A percentile compares a stretch with the other conserved stretches of the same genome.
phyloP scores from a whole-genome alignment of 352 stramenopile genomes.

The Pythium phragmiticola region DNA sequence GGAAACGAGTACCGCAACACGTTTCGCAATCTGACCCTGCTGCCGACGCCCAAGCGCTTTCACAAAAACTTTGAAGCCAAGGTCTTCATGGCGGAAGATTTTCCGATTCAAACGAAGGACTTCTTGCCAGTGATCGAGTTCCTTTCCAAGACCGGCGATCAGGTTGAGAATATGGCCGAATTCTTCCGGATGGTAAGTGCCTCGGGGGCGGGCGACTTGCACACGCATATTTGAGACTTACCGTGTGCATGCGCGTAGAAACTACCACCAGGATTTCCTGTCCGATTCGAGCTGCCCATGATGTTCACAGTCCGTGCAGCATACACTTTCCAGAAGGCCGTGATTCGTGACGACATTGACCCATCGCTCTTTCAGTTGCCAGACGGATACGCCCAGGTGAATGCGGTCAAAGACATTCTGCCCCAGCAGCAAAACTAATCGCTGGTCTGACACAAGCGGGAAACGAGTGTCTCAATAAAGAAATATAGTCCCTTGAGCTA shows the following conservation, averaged over 20 bases:
- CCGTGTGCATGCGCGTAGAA: slow-evolving; percentile 34
- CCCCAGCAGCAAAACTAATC: slow-evolving; percentile 10
- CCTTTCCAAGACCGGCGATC: slow-evolving; percentile 68
- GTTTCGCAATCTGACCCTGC: slow-evolving; percentile 60
- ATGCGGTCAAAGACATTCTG: slow-evolving; percentile 26
- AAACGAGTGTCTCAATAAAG: neutral
- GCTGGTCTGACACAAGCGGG: neutral
- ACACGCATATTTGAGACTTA: too few species aligned
- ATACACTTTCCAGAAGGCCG: slow-evolving; percentile 80
- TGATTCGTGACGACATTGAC: slow-evolving; percentile 49
- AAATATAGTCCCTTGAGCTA: neutral
- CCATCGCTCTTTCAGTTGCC: slow-evolving; percentile 57
- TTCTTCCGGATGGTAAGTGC: slow-evolving; percentile 79
- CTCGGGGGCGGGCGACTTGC: neutral
- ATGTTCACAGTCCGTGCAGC: slow-evolving; percentile 79
- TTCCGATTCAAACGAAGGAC: slow-evolving; percentile 67
- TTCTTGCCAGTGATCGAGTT: slow-evolving; percentile 81
- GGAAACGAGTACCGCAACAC: slow-evolving; percentile 41
- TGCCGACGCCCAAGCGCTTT: slow-evolving; percentile 41
- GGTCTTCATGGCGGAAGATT: slow-evolving; percentile 72
- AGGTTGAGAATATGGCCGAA: slow-evolving; percentile 77
- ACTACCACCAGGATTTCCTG: slow-evolving; percentile 76
- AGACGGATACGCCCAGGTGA: slow-evolving; percentile 47
- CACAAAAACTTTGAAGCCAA: slow-evolving; percentile 78
- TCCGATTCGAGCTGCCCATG: slow-evolving; percentile 82